Evolutionary conservation across 495 filamentous ascomycete species (phyloP).

Genomic region (Endocarpon pusillum): DNA sequence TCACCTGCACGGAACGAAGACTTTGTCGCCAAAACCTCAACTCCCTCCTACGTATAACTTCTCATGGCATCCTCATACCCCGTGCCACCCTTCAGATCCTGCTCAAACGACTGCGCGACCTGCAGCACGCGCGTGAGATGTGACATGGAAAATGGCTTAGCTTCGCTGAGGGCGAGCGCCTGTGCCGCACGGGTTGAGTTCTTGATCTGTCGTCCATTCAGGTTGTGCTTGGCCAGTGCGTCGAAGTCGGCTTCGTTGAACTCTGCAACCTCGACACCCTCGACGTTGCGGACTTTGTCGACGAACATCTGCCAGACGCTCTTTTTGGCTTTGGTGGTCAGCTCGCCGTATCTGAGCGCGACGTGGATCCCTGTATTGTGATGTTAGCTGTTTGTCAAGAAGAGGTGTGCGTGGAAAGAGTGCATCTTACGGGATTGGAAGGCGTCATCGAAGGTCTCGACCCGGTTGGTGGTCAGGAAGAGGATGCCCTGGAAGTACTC

Average conservation of each 20-base stretch:
- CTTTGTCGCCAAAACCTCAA: too few species aligned
- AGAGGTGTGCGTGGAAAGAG: too few species aligned
- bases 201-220: conserved; percentile 95
- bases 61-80: conserved; percentile 36
- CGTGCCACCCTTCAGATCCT: conserved; percentile 52
- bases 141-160: conserved; percentile 46
- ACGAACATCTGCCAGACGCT: conserved; percentile 78
- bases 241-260: conserved; percentile 59
- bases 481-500: conserved; percentile 69
- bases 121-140: conserved; percentile 43
- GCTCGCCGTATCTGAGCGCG: conserved; percentile 64
- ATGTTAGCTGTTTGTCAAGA: conserved; percentile 15
- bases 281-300: conserved; percentile 46
- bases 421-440: conserved; percentile 50
- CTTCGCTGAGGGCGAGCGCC: conserved; percentile 65
- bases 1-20: too few species aligned
- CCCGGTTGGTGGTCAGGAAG: conserved; percentile 69
- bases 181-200: conserved; percentile 80
- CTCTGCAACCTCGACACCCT: conserved; percentile 38
- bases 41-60: conserved; percentile 30
- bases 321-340: conserved; percentile 57
- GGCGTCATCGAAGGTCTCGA: conserved; percentile 54
- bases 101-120: conserved; percentile 67
- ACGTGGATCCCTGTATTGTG: too few species aligned
- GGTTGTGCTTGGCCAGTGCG: conserved; percentile 43